Evolutionary conservation across 495 filamentous ascomycete species (phyloP).

Genomic region (Aspergillus hancockii): DNA sequence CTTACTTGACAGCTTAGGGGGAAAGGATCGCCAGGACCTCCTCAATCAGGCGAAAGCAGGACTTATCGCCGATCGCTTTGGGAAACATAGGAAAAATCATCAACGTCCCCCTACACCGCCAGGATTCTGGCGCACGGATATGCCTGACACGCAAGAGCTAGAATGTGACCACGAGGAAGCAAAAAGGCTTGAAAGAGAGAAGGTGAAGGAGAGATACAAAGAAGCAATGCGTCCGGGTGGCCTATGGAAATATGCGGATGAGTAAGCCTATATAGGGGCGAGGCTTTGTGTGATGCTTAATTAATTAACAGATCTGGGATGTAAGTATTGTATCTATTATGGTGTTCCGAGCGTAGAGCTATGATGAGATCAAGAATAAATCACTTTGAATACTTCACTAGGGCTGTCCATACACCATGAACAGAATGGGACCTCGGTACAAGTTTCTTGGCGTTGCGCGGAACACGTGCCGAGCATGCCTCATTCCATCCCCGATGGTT

Average conservation of each 20-base stretch:
- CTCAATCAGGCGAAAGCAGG: conserved; percentile 68
- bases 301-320: neutral
- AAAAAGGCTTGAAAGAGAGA: conserved; percentile 53
- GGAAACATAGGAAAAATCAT: conserved; percentile 76
- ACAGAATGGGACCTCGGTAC: conserved; percentile 11
- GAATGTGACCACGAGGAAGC: conserved; percentile 63
- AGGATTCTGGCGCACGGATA: conserved; percentile 87
- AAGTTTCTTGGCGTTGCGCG: conserved; percentile 25
- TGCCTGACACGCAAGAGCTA: conserved; percentile 81
- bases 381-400: neutral
- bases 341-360: neutral
- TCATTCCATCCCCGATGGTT: neutral
- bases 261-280: conserved; percentile 40
- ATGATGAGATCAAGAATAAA: neutral
- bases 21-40: conserved; percentile 53
- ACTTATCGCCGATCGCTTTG: conserved; percentile 67
- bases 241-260: conserved; percentile 79
- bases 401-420: neutral
- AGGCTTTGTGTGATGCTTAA: neutral
- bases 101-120: conserved; percentile 70
- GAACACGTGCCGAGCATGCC: conserved; percentile 25
- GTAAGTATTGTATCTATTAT: neutral
- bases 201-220: conserved; percentile 71
- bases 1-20: conserved; percentile 44
- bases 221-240: conserved; percentile 80